Base-by-base conservation (phyloP, 352 stramenopile species). In the Globisporangium canariense region DNA sequence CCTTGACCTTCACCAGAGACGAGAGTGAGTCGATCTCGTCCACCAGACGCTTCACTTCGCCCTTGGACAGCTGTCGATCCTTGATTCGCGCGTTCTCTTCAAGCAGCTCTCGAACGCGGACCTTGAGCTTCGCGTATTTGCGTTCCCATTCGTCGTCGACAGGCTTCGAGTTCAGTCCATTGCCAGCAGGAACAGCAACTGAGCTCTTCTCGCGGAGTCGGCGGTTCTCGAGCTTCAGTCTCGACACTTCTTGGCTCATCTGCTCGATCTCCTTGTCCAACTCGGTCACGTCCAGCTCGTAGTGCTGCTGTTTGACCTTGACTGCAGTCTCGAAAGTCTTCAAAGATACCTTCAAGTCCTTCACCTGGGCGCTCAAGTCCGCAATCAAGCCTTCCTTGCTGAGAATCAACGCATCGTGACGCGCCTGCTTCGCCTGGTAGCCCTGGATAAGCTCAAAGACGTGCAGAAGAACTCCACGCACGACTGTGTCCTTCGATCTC, bases 71-170 rank as follows among this genome's bases (percentile, higher is more conserved):
- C 5, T 67, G 64, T 38, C 64, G 71, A 30, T 86, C 70, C 64
- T 88, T 90, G 28, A 89, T 67, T 54, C 76, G 76, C 13, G 53
- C 34, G 52, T 89, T 88, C 22, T 78, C 75, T 32, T 82, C 70
- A 28, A 77, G 74, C 9, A 90, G 65, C 38, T 88, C 73, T 2
- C 75, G 70, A 14, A 89, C 60, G 4, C 77, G 75, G 7, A 67
- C 66, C 56, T 90, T 73, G 0, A 88, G 69, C n/a, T 77, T 79
- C 18, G 58, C 53, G 65, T 69, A 89, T 32, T 75, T 75, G 1
- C 70, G 58, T 62, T 88, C 69, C 69, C 73, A 79, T 43, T 81
- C 74, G 16, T 60, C 47, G 46, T 55, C 30, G 16, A 28, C 34
- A 34, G 71, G 59, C 38, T 53, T 38, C 46, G 56, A 66, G 1